phyloP scores from a whole-genome alignment of 2,329 filamentous ascomycete species.

The Exutisphaerella laricina region DNA sequence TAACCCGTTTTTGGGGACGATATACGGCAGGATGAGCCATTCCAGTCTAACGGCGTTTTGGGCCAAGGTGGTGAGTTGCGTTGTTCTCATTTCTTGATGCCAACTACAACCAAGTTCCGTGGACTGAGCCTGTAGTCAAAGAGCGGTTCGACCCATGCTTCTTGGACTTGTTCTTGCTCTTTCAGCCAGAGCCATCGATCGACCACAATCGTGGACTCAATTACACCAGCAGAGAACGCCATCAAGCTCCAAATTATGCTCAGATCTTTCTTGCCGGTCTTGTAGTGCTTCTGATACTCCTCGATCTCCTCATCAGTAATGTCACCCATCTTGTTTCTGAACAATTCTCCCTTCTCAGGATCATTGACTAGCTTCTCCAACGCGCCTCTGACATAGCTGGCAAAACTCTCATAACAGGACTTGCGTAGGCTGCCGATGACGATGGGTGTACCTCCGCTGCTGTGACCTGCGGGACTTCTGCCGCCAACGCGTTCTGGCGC shows the following conservation, averaged over 20 bases:
- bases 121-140: conserved; percentile 86
- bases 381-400: conserved; percentile 73
- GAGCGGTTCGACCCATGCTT: conserved; percentile 87
- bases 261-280: conserved; percentile 67
- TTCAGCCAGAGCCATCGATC: conserved; percentile 84
- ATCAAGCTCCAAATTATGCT: conserved; percentile 89
- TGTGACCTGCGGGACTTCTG: conserved; percentile 32
- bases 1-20: too few species aligned
- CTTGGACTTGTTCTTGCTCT: conserved; percentile 65
- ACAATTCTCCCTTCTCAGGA: conserved; percentile 52
- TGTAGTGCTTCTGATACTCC: conserved; percentile 61
- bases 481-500: conserved; percentile 24
- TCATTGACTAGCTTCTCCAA: conserved; percentile 66
- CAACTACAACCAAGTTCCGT: conserved; percentile 87
- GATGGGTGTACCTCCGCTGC: conserved; percentile 58
- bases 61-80: not conserved
- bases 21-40: too few species aligned
- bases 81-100: conserved; percentile 58
- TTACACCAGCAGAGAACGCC: conserved; percentile 86
- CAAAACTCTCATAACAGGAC: conserved; percentile 68
- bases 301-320: conserved; percentile 72
- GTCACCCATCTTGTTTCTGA: conserved; percentile 59
- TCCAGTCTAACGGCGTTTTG: too few species aligned
- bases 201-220: conserved; percentile 83
- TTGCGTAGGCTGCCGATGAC: conserved; percentile 84